Conservation (phyloP, 176 grass and related monocot species). For the Oryza officinalis region DNA sequence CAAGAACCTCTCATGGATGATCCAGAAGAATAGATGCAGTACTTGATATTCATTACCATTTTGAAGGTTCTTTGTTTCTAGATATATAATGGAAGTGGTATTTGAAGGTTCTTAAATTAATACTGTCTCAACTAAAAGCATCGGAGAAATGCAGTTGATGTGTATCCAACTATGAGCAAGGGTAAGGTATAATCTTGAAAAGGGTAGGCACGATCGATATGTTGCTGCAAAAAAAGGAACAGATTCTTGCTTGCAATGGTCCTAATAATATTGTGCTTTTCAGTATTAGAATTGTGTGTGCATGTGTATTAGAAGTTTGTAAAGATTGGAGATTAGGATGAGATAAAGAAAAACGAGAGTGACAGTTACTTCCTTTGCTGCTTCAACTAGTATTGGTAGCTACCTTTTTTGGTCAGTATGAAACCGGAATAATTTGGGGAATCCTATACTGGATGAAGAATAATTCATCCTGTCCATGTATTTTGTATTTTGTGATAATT, state of each 20-base stretch:
- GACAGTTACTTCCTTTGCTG: conserved; percentile 18
- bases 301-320: conserved; percentile 16
- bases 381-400: conserved; percentile 21
- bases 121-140: conserved; percentile 29
- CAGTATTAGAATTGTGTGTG: neutral
- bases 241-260: conserved; percentile 40
- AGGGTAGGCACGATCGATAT: conserved; percentile 27
- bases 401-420: conserved; percentile 23
- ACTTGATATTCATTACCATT: conserved; percentile 12
- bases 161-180: conserved; percentile 44
- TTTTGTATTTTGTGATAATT: conserved; percentile 27
- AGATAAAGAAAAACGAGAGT: conserved; percentile 18
- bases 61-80: conserved; percentile 2
- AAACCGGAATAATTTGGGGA: conserved; percentile 40
- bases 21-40: conserved; percentile 45
- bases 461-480: conserved; percentile 38
- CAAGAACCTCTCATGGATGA: conserved; percentile 22
- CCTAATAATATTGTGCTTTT: conserved; percentile 34
- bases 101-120: conserved; percentile 13
- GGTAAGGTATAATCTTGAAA: conserved; percentile 32
- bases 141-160: conserved; percentile 43
- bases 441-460: conserved; percentile 45
- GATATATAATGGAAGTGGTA: neutral
- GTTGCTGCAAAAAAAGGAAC: conserved; percentile 21
- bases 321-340: conserved; percentile 13